These are phyloP conservation scores for Aspergillus hancockii DNA, from an alignment of 495 filamentous ascomycete genomes.

Conservation along the genomic window DNA sequence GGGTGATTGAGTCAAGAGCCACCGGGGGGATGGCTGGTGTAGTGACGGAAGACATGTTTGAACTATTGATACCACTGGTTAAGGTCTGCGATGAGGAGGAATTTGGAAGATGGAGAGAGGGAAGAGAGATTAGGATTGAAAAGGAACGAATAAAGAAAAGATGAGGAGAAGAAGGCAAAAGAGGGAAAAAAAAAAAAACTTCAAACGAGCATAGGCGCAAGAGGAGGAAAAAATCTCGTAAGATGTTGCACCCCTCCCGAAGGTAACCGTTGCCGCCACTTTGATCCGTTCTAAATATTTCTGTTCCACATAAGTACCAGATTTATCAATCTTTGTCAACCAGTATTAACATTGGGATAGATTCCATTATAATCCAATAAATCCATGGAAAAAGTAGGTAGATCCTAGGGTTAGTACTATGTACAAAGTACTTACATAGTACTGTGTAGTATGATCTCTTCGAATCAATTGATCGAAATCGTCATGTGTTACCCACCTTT, in stretches of 20 bases:
- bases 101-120: neutral
- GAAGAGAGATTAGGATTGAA: neutral
- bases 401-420: too few species aligned
- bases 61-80: neutral
- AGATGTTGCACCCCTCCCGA: conserved; percentile 17
- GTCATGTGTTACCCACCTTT: neutral
- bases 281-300: too few species aligned
- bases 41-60: conserved; percentile 51
- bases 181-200: neutral
- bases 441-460: neutral
- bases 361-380: too few species aligned
- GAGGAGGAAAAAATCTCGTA: conserved; percentile 17
- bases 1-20: conserved; percentile 58
- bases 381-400: too few species aligned
- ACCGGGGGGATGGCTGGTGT: conserved; percentile 55
- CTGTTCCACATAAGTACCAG: too few species aligned
- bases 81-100: neutral
- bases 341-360: too few species aligned
- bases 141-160: neutral
- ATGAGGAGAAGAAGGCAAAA: conserved; percentile 10
- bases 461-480: neutral
- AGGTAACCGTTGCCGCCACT: conserved; percentile 17
- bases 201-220: neutral
- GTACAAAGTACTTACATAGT: too few species aligned
- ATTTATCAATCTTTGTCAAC: too few species aligned